Evolutionary conservation across 108 stramenopile genomes (phyloP).

Genomic region (Nitzschia putrida): DNA sequence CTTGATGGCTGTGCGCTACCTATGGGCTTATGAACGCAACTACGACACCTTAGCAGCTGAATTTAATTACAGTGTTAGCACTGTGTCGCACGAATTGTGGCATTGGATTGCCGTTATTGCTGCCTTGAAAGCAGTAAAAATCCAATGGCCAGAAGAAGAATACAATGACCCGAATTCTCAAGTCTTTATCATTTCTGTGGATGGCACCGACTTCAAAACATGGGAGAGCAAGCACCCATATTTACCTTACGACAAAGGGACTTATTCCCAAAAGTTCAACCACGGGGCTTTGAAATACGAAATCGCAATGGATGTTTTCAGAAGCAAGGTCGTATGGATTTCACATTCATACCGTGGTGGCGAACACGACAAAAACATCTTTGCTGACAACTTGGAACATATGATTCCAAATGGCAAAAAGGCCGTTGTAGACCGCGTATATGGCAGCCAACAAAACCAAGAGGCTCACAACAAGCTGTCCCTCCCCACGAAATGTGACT

Average conservation of each 20-base stretch:
- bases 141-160: constrained; percentile 1
- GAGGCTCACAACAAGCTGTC: no score
- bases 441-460: no score
- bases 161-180: not conserved
- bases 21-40: not conserved
- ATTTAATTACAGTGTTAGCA: not conserved
- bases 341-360: not conserved
- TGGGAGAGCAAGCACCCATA: no score
- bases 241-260: not conserved
- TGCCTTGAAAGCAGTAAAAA: not conserved
- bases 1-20: not conserved
- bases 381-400: not conserved
- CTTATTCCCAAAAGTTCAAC: not conserved
- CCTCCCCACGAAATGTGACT: no score
- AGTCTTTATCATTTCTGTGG: no score
- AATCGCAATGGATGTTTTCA: not conserved
- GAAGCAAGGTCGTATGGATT: not conserved
- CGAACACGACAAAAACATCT: not conserved
- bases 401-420: constrained; percentile 3
- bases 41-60: not conserved
- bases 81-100: not conserved
- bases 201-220: no score
- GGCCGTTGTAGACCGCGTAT: no score
- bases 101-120: not conserved
- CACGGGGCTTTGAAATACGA: not conserved